Evolutionary conservation across 2,329 filamentous ascomycete species (phyloP), one percentile per base, ranked within the genome.

Genomic region (Apiospora sp.): DNA sequence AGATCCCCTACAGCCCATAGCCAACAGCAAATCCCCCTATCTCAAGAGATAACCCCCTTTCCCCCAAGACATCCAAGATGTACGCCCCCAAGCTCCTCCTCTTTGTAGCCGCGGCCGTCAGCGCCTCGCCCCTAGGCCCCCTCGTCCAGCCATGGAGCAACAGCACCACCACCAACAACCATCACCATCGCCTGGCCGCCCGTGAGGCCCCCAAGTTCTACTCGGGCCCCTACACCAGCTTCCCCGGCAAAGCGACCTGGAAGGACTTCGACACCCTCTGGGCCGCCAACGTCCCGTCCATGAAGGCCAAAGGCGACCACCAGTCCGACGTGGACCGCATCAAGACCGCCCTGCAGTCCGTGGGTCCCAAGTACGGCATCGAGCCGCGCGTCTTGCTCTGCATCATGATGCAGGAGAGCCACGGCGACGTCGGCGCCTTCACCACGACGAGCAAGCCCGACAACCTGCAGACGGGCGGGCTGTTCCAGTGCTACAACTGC

Each of bases 381-480:
- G 82, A 78, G n/a, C 75, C 76, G 73, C 76, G 82, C n/a, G 79
- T 84, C 49, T 81, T 84, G 73, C 78, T 84, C 67, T 77, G 75
- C 69, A 83, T 84, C 73, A 83, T 84, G 74, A 84, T 84, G 81
- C 81, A 84, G 76, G 83, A 84, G 77, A 82, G 79, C 74, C 79
- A 78, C 70, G 83, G 83, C 44, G 78, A 83, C 72, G 82, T 84
- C 30, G 81, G 81, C 14, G 82, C 82, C 19, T 61, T 51, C 4
- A 83, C 82, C n/a, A 83, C 82, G 49, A 74, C 22, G 54, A 80
- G 82, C 75, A 72, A 71, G n/a, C 41, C 41, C 24, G 82, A 84
- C 72, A 77, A 78, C 27, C 78, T 80, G 68, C 27, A 41, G 51
- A 82, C 81, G 3, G 82, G 80, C 24, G 83, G 83, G 19, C 75